Evolutionary conservation across 2,329 filamentous ascomycete species (phyloP).

Genomic region (Aureobasidium musti): DNA sequence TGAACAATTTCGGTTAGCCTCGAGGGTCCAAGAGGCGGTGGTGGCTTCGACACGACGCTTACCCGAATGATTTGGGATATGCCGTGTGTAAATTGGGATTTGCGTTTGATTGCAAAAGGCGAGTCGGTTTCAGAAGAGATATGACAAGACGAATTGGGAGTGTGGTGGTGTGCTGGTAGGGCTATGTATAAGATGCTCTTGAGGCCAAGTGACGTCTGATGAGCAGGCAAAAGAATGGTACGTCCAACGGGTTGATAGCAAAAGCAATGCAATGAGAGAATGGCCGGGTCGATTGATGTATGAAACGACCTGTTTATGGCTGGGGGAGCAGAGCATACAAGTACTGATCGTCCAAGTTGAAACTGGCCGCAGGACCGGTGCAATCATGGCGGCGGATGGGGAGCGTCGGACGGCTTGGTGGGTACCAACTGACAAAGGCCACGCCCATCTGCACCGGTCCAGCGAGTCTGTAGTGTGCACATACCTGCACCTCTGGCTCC

Average conservation of each 20-base stretch:
- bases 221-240: constrained; percentile 25
- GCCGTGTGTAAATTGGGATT: constrained; percentile 27
- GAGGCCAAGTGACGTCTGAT: constrained; percentile 25
- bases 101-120: constrained; percentile 25
- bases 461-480: constrained; percentile 22
- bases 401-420: constrained; percentile 28
- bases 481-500: constrained; percentile 12
- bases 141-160: constrained; percentile 10
- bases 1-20: constrained; percentile 29
- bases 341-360: constrained; percentile 33
- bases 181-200: constrained; percentile 24
- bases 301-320: constrained; percentile 27
- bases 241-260: constrained; percentile 30
- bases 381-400: constrained; percentile 29
- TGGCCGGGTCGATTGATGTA: constrained; percentile 31
- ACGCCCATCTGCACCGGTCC: constrained; percentile 25
- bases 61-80: constrained; percentile 15
- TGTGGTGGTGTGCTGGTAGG: constrained; percentile 16
- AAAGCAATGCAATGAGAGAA: constrained; percentile 35
- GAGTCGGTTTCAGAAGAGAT: constrained; percentile 27
- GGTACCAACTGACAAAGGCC: constrained; percentile 29
- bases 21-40: constrained; percentile 26
- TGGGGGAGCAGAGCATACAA: constrained; percentile 36
- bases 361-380: constrained; percentile 30
- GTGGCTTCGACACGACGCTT: constrained; percentile 27